Percentiles rank a stretch among this genome's conserved stretches.
phyloP scores from a whole-genome alignment of 2,329 filamentous ascomycete species.

The Neoarthrinium moseri region DNA sequence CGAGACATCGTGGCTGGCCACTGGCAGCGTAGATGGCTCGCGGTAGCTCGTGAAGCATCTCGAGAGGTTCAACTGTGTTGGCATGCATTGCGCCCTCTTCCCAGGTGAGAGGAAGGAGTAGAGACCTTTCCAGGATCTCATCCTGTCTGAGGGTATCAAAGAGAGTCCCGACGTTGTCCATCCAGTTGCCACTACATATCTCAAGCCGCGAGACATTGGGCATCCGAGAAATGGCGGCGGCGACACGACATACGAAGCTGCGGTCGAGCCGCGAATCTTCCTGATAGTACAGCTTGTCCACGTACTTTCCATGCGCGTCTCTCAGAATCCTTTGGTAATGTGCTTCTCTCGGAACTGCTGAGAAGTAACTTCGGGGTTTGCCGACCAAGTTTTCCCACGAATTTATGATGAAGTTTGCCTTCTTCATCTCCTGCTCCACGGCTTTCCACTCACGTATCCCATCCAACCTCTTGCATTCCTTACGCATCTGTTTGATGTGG shows the following conservation, averaged over 20 bases:
- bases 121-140: not conserved
- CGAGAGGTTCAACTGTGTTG: not conserved
- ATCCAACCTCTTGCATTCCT: not conserved
- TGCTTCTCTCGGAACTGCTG: not conserved
- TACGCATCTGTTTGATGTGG: not conserved
- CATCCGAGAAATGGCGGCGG: not conserved
- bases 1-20: too few species aligned
- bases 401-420: not conserved
- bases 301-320: not conserved
- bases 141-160: slow-evolving; percentile 1
- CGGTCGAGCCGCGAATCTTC: not conserved
- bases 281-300: not conserved
- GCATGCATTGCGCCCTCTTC: not conserved
- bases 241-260: not conserved
- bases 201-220: not conserved
- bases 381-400: not conserved
- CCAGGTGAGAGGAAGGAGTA: not conserved
- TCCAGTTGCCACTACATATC: not conserved
- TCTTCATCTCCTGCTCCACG: slow-evolving; percentile 2
- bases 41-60: too few species aligned
- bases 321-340: not conserved
- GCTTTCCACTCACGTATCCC: not conserved
- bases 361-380: not conserved
- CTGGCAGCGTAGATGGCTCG: too few species aligned
- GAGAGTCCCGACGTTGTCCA: not conserved